phyloP scores from a whole-genome alignment of 2,329 filamentous ascomycete genomes.

The Monosporascus sp. region DNA sequence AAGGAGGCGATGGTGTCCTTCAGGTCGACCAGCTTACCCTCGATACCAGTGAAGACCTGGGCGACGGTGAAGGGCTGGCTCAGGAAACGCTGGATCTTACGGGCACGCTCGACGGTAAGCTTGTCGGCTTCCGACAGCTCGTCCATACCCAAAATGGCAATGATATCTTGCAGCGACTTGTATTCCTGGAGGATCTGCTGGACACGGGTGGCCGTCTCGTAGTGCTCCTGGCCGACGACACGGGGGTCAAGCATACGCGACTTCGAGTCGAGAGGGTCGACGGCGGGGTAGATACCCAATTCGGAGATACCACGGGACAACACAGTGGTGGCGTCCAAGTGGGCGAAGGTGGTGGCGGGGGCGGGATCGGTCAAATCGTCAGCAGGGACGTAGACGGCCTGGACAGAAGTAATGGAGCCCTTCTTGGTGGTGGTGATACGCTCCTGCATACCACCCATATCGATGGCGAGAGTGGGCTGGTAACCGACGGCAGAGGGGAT shows the following conservation, averaged over 20 bases:
- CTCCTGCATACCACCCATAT: slow-evolving; percentile 99
- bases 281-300: slow-evolving; percentile 99
- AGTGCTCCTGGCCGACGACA: slow-evolving; percentile 97
- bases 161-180: slow-evolving; percentile 99
- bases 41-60: slow-evolving; percentile 82
- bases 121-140: slow-evolving; percentile 98
- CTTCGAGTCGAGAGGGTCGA: slow-evolving; percentile 99
- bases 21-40: slow-evolving; percentile 94
- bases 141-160: slow-evolving; percentile 99
- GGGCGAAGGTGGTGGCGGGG: slow-evolving; percentile 98
- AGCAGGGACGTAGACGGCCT: slow-evolving; percentile 99
- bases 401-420: slow-evolving; percentile 99
- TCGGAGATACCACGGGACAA: slow-evolving; percentile 99
- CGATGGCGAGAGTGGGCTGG: slow-evolving; percentile 95
- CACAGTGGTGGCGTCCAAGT: slow-evolving; percentile 99
- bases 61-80: slow-evolving; percentile 94
- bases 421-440: slow-evolving; percentile 99
- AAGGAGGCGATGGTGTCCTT: slow-evolving; percentile 98
- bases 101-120: slow-evolving; percentile 99
- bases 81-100: slow-evolving; percentile 99
- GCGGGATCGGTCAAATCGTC: slow-evolving; percentile 99
- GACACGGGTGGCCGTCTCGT: slow-evolving; percentile 87
- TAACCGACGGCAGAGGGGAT: slow-evolving; percentile 99
- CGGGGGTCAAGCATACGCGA: slow-evolving; percentile 99
- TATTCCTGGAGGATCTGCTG: slow-evolving; percentile 99